Conservation (phyloP, 2,329 filamentous ascomycete genomes). For the Diplodia intermedia region DNA sequence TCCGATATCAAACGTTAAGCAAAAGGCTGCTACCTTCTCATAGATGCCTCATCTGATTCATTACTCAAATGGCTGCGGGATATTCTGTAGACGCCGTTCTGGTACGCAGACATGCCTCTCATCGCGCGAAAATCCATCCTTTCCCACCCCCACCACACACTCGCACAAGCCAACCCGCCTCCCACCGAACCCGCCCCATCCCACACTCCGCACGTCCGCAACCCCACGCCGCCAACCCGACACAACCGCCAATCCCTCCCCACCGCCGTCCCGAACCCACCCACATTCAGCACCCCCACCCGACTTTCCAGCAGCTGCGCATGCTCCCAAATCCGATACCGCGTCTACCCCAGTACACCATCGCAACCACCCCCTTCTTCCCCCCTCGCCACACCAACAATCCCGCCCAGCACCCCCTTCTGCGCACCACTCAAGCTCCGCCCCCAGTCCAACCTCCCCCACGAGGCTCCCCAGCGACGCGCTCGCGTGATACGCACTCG, state of each 20-base stretch:
- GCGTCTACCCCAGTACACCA: conserved; percentile 64
- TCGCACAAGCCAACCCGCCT: too few relatives aligned
- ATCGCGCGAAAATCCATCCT: too few relatives aligned
- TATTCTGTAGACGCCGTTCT: too few relatives aligned
- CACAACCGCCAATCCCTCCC: conserved; percentile 46
- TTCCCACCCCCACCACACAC: too few relatives aligned
- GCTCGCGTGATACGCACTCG: conserved; percentile 14
- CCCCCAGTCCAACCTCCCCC: neutral
- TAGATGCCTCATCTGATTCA: too few relatives aligned
- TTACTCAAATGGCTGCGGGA: too few relatives aligned
- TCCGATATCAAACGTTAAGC: too few relatives aligned
- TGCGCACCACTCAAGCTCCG: neutral
- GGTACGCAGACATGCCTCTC: too few relatives aligned
- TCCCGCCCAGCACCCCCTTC: neutral
- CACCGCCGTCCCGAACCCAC: conserved; percentile 61
- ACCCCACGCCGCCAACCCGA: conserved; percentile 33
- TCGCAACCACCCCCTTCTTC: conserved; percentile 58
- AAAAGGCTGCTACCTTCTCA: too few relatives aligned
- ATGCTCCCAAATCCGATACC: conserved; percentile 66
- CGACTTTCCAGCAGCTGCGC: conserved; percentile 63
- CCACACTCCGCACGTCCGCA: neutral
- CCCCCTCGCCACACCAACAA: neutral
- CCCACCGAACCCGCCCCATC: too few relatives aligned
- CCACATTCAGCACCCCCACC: conserved; percentile 67
- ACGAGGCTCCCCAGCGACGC: neutral